phyloP scores from a whole-genome alignment of 345 rosid genomes.

The Euphorbia lathyris region DNA sequence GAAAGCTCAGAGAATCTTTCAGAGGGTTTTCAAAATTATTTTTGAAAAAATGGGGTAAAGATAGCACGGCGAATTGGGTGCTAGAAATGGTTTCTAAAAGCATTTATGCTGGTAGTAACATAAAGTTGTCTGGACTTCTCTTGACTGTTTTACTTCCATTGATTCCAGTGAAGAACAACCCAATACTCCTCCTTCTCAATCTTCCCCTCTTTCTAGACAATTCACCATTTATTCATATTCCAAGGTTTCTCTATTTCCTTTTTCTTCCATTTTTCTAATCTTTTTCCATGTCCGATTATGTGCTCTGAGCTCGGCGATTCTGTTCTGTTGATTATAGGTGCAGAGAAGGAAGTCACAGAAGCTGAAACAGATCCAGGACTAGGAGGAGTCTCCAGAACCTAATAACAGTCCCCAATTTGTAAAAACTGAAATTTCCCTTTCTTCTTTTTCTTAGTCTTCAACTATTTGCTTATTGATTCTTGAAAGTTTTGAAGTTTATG shows the following conservation, averaged over 20 bases:
- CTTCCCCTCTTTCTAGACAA: too few species aligned
- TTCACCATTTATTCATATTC: too few species aligned
- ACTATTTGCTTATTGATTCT: too few species aligned
- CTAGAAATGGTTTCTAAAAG: background rate
- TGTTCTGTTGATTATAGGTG: slow-evolving; percentile 16
- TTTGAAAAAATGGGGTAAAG: slow-evolving; percentile 6
- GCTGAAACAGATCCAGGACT: slow-evolving; percentile 30
- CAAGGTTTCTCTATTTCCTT: slow-evolving; percentile 16
- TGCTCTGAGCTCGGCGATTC: slow-evolving; percentile 7
- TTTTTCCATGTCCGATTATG: slow-evolving; percentile 14
- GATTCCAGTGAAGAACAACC: slow-evolving; percentile 13
- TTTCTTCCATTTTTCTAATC: background rate
- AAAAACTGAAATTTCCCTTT: too few species aligned
- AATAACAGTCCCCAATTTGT: too few species aligned
- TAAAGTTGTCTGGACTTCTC: slow-evolving; percentile 1
- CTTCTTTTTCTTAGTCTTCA: too few species aligned
- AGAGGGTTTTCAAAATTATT: background rate
- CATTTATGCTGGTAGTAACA: background rate
- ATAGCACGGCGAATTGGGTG: background rate
- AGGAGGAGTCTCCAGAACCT: slow-evolving; percentile 19
- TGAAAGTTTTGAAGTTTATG: too few species aligned
- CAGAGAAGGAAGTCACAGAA: slow-evolving; percentile 22
- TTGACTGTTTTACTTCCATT: background rate
- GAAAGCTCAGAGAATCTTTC: background rate
- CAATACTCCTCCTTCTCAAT: too few species aligned